Base-by-base conservation (phyloP, 202 grass and related monocot species). In the Eragrostis tef region DNA sequence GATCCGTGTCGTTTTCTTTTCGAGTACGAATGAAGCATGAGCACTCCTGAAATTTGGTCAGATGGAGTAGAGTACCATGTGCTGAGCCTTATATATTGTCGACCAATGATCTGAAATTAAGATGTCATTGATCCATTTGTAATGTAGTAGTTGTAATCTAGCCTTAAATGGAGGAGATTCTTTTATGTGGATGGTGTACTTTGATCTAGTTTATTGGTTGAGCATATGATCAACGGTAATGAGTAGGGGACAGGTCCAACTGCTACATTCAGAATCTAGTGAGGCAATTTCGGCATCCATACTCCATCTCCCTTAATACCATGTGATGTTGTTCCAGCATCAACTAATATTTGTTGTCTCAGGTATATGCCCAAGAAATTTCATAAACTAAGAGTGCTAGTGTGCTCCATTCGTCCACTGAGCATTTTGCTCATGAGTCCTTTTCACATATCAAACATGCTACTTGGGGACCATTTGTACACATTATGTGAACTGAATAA, bases 251-350 rank as follows among this genome's bases (percentile, higher is more conserved):
- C 26, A 82, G 73, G 41, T 73, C 52, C 78, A 86, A 78, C 83
- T 86, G 60, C 83, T 82, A 78, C 67, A 61, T 82, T 82, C 42
- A 78, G 60, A 86, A 73, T 89, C 52, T 78, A 82, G 78, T 26
- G 59, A 85, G 64, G 27, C 25, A 72, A 71, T 73, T 84, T 75
- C 70, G 50, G 78, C 82, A 50, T 81, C 36, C 52, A 27, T 67
- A 70, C 26, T 71, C 54, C 59, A 68, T 71, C 66, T 60, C 73
- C 41, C 29, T 67, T 39, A n/a, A 73, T 54, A 62, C 61, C 78
- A 85, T 81, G 82, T 67, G 87, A 72, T 65, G 66, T 77, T 89
- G 70, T 85, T 81, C 83, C 72, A 65, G 82, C 49, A 85, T 85
- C 82, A 85, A 72, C 72, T 85, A 67, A 72, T 47, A 71, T 72